These are phyloP conservation scores for Trichoderma breve DNA, from an alignment of 2,329 filamentous ascomycete genomes.

Conservation along the genomic window DNA sequence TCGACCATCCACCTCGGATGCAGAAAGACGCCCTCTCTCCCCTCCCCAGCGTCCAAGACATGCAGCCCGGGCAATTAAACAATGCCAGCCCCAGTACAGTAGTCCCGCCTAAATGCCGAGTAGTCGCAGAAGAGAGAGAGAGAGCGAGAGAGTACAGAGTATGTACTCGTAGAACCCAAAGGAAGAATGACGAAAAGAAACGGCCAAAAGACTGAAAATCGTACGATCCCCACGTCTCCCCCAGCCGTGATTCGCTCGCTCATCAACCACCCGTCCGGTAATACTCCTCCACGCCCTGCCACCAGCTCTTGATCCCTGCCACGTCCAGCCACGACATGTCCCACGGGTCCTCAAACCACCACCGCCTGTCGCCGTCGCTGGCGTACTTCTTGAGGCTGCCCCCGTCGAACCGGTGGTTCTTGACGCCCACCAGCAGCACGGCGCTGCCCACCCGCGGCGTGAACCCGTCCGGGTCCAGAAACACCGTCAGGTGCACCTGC, in stretches of 20 bases:
- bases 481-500: conserved; percentile 53
- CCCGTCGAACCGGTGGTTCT: conserved; percentile 56
- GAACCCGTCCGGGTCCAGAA: conserved; percentile 52
- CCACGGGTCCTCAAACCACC: conserved; percentile 53
- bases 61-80: not conserved
- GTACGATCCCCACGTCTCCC: not conserved
- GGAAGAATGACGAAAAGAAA: not conserved
- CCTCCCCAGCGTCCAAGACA: not conserved
- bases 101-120: not conserved
- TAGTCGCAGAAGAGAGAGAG: too few relatives aligned
- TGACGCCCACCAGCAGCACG: conserved; percentile 53
- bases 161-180: not conserved
- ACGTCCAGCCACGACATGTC: conserved; percentile 52
- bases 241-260: not conserved
- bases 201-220: not conserved
- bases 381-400: conserved; percentile 46
- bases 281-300: conserved; percentile 33
- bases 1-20: not conserved
- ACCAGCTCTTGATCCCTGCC: conserved; percentile 45
- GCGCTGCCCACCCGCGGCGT: conserved; percentile 46
- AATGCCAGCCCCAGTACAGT: not conserved
- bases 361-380: conserved; percentile 38
- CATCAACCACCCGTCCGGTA: not conserved
- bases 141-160: too few relatives aligned
- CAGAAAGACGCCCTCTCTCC: not conserved